A percentile compares a stretch with the other conserved stretches of the same genome.
phyloP scores from a whole-genome alignment of 306 rosid species.

The Castanopsis chinensis region DNA sequence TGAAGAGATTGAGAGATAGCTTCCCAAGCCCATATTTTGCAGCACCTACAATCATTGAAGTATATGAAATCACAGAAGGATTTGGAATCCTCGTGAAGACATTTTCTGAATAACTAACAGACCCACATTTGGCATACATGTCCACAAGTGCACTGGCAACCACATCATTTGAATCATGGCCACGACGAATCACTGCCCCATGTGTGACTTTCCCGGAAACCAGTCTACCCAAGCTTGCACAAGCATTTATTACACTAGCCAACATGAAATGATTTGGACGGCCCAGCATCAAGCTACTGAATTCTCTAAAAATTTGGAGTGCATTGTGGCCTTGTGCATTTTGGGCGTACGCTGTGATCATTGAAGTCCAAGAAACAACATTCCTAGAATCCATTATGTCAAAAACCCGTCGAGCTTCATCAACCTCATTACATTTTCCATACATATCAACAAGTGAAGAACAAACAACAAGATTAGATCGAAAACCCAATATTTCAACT shows the following conservation, averaged over 20 bases:
- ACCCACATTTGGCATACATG: constrained; percentile 90
- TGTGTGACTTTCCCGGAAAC: constrained; percentile 67
- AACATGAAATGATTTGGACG: constrained; percentile 74
- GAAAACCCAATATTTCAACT: constrained; percentile 49
- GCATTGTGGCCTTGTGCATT: constrained; percentile 62
- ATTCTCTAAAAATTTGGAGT: constrained; percentile 50
- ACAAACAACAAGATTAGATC: constrained; percentile 47
- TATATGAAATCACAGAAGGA: constrained; percentile 64
- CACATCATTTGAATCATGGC: constrained; percentile 50
- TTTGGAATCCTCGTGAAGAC: constrained; percentile 50
- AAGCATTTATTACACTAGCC: constrained; percentile 63
- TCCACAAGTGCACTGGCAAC: constrained; percentile 76
- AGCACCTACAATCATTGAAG: constrained; percentile 80
- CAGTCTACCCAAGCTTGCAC: constrained; percentile 70
- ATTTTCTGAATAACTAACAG: constrained; percentile 54
- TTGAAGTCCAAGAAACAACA: constrained; percentile 85
- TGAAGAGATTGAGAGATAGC: constrained; percentile 55
- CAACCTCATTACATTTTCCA: constrained; percentile 68
- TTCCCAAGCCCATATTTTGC: constrained; percentile 86
- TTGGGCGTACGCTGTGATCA: constrained; percentile 74
- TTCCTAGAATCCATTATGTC: constrained; percentile 56
- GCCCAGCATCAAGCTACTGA: constrained; percentile 30
- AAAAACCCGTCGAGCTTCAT: constrained; percentile 52
- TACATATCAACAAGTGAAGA: constrained; percentile 84
- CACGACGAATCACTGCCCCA: constrained; percentile 53